Percentiles rank a stretch among this genome's conserved stretches.
phyloP scores from a whole-genome alignment of 176 grass and related monocot genomes.

The Hordeum marinum region DNA sequence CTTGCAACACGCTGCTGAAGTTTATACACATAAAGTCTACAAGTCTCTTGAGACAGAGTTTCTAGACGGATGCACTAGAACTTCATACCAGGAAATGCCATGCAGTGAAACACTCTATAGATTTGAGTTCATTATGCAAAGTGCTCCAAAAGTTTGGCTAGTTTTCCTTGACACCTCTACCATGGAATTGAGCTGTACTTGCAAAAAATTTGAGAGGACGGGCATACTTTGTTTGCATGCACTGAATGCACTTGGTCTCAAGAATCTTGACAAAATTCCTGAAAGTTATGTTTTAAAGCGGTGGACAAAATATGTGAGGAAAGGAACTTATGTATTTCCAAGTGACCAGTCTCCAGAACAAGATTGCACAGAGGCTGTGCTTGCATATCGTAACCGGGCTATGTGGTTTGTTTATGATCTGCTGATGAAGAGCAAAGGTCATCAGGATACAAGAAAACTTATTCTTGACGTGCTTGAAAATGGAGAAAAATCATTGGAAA shows the following conservation, averaged over 20 bases:
- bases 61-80: constrained; percentile 59
- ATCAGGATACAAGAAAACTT: constrained; percentile 63
- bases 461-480: constrained; percentile 56
- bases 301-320: constrained; percentile 73
- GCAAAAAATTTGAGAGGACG: constrained; percentile 77
- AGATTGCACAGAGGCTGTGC: constrained; percentile 31
- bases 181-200: constrained; percentile 68
- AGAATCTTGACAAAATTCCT: constrained; percentile 64
- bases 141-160: constrained; percentile 51
- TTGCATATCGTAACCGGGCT: constrained; percentile 49
- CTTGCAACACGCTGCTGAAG: constrained; percentile 61
- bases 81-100: constrained; percentile 54
- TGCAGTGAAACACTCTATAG: constrained; percentile 51
- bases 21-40: constrained; percentile 60
- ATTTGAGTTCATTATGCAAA: constrained; percentile 77
- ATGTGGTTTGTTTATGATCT: constrained; percentile 71
- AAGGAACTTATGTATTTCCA: constrained; percentile 47
- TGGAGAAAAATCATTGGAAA: constrained; percentile 64
- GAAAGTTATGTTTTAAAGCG: constrained; percentile 66
- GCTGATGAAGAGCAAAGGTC: constrained; percentile 54
- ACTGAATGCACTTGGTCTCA: constrained; percentile 67
- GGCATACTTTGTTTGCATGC: constrained; percentile 77
- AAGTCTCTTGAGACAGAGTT: constrained; percentile 60
- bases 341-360: constrained; percentile 39
- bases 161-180: constrained; percentile 59